Evolutionary conservation across 2,329 filamentous ascomycete genomes (phyloP).

Genomic region (Trichoderma sp.): DNA sequence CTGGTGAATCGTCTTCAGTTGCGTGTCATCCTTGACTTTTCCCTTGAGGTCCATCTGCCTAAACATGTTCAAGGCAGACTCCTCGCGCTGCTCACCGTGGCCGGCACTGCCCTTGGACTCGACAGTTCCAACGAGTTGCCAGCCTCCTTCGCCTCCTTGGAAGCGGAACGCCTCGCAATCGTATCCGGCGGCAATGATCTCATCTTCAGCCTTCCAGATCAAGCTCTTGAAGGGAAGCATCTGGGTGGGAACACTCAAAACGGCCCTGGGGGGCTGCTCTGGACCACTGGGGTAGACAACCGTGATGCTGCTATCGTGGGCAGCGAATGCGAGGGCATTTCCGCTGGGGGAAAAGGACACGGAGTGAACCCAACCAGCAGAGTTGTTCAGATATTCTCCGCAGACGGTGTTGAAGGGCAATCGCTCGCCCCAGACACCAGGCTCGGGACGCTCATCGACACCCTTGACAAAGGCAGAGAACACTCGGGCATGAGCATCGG

Average conservation of each 20-base stretch:
- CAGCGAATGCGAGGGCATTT: slow-evolving; percentile 87
- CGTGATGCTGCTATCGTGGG: slow-evolving; percentile 94
- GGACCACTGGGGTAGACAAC: slow-evolving; percentile 91
- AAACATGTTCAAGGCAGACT: slow-evolving; percentile 97
- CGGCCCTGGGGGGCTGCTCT: slow-evolving; percentile 85
- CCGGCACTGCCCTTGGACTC: slow-evolving; percentile 68
- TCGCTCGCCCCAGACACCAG: slow-evolving; percentile 89
- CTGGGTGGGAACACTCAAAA: slow-evolving; percentile 86
- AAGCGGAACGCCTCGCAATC: slow-evolving; percentile 89
- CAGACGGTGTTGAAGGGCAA: slow-evolving; percentile 98
- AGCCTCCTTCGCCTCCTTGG: slow-evolving; percentile 72
- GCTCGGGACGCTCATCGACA: slow-evolving; percentile 79
- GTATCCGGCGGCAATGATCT: slow-evolving; percentile 94
- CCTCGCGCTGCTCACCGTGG: slow-evolving; percentile 66
- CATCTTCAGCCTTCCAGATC: slow-evolving; percentile 85
- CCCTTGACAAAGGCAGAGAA: slow-evolving; percentile 97
- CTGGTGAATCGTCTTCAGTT: slow-evolving; percentile 92
- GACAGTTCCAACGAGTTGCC: slow-evolving; percentile 78
- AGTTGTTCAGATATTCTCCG: slow-evolving; percentile 93
- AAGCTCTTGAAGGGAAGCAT: slow-evolving; percentile 88
- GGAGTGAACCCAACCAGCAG: slow-evolving; percentile 93
- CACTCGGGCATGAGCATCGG: slow-evolving; percentile 92
- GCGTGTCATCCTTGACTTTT: slow-evolving; percentile 85
- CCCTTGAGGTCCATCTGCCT: slow-evolving; percentile 98
- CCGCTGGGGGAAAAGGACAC: slow-evolving; percentile 91